Conservation (phyloP, 352 stramenopile species). For the Pythium apleroticum region DNA sequence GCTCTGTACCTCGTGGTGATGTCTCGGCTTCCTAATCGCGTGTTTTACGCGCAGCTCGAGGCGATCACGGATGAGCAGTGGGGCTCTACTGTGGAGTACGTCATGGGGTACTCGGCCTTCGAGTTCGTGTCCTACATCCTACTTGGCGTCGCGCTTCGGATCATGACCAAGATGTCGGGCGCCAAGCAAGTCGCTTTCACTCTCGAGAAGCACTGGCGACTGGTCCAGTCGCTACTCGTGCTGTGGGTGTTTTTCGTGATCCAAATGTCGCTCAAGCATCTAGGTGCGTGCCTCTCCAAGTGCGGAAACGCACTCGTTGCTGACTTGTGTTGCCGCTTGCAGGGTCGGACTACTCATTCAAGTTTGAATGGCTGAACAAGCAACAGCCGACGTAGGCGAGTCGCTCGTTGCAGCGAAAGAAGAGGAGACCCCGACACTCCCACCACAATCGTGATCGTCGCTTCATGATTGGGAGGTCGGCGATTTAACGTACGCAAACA, state of each 20-base stretch:
- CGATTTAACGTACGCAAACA: no score
- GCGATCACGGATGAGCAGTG: neutral
- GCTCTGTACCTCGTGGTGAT: slow-evolving; percentile 2
- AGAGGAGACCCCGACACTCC: no score
- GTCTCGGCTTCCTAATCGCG: neutral
- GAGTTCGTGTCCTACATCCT: neutral
- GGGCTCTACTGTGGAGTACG: neutral
- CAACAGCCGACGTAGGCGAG: no score
- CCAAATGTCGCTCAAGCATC: slow-evolving; percentile 23
- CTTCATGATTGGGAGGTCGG: no score
- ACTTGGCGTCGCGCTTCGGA: neutral
- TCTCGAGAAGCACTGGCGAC: slow-evolving; percentile 26
- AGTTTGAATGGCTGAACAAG: slow-evolving; percentile 17
- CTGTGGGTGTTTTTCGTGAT: slow-evolving; percentile 29
- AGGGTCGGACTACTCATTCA: slow-evolving; percentile 18
- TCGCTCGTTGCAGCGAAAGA: no score
- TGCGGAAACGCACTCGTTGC: neutral
- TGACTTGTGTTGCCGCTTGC: neutral
- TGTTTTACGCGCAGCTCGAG: neutral
- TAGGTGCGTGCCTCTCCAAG: slow-evolving; percentile 1
- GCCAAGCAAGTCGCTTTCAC: slow-evolving; percentile 29
- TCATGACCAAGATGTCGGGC: neutral
- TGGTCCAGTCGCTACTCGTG: slow-evolving; percentile 28
- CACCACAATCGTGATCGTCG: no score
- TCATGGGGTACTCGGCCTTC: neutral